These are phyloP conservation scores for Xylaria flabelliformis DNA, from an alignment of 495 filamentous ascomycete species.

Conservation along the genomic window DNA sequence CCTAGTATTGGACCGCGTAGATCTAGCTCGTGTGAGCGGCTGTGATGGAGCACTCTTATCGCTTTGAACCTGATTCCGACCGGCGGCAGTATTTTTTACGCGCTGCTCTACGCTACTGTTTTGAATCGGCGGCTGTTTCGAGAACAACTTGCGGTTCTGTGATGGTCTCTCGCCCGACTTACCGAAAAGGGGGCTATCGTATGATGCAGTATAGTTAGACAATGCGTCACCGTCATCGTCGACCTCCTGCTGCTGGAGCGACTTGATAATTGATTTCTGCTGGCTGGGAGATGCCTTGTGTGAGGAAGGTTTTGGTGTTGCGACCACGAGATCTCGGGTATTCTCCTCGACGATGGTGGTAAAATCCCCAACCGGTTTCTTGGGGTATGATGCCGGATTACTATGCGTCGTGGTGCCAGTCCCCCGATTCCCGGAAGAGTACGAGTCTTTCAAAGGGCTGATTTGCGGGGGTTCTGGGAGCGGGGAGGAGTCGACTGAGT, in stretches of 20 bases:
- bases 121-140: conserved; percentile 28
- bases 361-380: conserved; percentile 42
- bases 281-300: conserved; percentile 35
- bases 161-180: conserved; percentile 39
- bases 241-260: background rate
- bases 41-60: conserved; percentile 10
- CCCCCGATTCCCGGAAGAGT: conserved; percentile 52
- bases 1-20: conserved; percentile 9
- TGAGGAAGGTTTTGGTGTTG: conserved; percentile 42
- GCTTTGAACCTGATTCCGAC: background rate
- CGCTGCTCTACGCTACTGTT: background rate
- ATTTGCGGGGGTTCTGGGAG: conserved; percentile 49
- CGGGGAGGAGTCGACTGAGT: conserved; percentile 36
- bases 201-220: conserved; percentile 35
- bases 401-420: background rate
- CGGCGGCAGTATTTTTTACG: background rate
- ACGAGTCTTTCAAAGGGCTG: conserved; percentile 55
- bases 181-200: conserved; percentile 43
- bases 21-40: background rate
- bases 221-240: conserved; percentile 14
- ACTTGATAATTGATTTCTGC: background rate
- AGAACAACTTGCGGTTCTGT: conserved; percentile 39
- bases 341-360: conserved; percentile 55
- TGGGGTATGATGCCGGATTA: conserved; percentile 27
- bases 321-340: conserved; percentile 43